Evolutionary conservation across 1,284 basidiomycete genomes (phyloP).

Genomic region (Trametes sp.): DNA sequence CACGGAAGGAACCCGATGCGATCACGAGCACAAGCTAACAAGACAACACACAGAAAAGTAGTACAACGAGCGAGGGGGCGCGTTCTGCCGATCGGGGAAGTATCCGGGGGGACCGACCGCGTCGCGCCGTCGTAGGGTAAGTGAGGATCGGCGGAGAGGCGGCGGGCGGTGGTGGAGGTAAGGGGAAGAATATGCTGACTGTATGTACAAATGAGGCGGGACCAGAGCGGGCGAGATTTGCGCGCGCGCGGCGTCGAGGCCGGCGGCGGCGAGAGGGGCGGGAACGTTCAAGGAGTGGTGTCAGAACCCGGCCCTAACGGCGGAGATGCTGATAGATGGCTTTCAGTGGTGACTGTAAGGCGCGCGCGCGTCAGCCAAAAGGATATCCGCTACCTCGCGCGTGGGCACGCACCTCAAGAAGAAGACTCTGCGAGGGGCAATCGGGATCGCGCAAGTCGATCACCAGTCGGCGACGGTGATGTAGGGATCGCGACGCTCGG

Average conservation of each 20-base stretch:
- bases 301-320: slow-evolving; percentile 17
- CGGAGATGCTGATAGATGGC: not conserved
- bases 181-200: slow-evolving; percentile 7
- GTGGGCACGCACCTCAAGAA: slow-evolving; percentile 9
- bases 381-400: too few species aligned
- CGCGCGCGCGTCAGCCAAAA: not conserved
- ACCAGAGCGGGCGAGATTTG: not conserved
- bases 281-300: not conserved
- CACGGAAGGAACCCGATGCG: not conserved
- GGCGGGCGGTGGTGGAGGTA: not conserved
- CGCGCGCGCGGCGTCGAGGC: not conserved
- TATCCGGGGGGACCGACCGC: not conserved
- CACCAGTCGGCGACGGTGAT: slow-evolving; percentile 33
- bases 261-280: not conserved
- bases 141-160: too few species aligned
- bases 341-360: not conserved
- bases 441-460: slow-evolving; percentile 4
- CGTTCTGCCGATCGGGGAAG: not conserved
- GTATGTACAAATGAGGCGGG: slow-evolving; percentile 8
- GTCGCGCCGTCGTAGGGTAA: too few species aligned
- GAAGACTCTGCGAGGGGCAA: slow-evolving; percentile 7
- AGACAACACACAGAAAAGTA: not conserved
- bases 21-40: not conserved
- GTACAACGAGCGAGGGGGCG: not conserved
- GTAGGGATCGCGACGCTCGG: slow-evolving; percentile 30